A percentile compares a stretch with the other conserved stretches of the same genome.
phyloP scores from a whole-genome alignment of 75 land plant genomes.

The Selaginella tamariscina region DNA sequence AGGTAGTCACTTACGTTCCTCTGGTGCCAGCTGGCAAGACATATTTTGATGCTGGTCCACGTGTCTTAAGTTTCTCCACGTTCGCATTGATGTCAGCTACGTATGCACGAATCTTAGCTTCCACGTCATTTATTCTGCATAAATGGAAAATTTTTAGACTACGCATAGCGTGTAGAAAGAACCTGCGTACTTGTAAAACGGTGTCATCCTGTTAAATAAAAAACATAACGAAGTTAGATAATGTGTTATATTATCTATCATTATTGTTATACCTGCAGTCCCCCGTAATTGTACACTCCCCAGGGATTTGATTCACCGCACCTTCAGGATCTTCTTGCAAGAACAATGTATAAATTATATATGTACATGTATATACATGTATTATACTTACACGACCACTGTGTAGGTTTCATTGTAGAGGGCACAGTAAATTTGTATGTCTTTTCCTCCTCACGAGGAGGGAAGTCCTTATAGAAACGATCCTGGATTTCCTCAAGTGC shows the following conservation, averaged over 20 bases:
- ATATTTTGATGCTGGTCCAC: constrained; percentile 91
- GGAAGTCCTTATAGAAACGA: constrained; percentile 70
- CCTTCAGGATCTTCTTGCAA: constrained; percentile 64
- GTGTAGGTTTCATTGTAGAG: constrained; percentile 95
- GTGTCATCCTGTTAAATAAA: constrained; percentile 45
- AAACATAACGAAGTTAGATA: not conserved
- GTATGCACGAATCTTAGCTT: constrained; percentile 49
- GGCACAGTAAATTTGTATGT: constrained; percentile 81
- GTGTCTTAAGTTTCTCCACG: constrained; percentile 54
- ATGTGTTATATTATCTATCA: not conserved
- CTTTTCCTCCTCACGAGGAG: constrained; percentile 60
- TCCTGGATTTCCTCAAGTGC: constrained; percentile 64
- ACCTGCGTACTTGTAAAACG: constrained; percentile 62
- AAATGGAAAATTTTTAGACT: not conserved
- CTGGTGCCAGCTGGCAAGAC: constrained; percentile 40
- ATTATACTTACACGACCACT: constrained; percentile 31
- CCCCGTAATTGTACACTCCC: constrained; percentile 65
- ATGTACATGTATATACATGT: not conserved
- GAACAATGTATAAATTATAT: not conserved
- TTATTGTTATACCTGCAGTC: constrained; percentile 53
- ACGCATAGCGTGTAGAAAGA: no score
- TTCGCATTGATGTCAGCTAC: constrained; percentile 70
- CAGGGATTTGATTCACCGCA: constrained; percentile 87
- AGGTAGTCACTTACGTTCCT: constrained; percentile 51
- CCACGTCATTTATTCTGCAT: constrained; percentile 47